Percentiles rank a stretch among this genome's conserved stretches.
Conservation (phyloP, 1,284 basidiomycete genomes). For the Cutaneotrichosporon cyanovorans region DNA sequence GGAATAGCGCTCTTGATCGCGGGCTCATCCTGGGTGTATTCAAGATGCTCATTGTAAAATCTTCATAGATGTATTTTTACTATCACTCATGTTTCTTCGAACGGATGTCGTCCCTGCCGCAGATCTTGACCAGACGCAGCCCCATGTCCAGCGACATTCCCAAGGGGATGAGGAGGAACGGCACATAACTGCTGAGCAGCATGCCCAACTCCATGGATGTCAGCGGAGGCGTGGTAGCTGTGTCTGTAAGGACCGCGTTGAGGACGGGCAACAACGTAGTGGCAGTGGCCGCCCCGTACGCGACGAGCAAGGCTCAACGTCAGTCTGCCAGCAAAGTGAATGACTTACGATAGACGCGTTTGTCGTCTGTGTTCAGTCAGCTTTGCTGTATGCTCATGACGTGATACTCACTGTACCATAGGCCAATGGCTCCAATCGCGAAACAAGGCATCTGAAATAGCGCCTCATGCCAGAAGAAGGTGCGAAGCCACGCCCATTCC, state of each 20-base stretch:
- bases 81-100: no score
- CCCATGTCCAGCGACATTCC: constrained; percentile 66
- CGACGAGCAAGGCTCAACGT: constrained; percentile 52
- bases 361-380: constrained; percentile 25
- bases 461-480: constrained; percentile 40
- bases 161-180: constrained; percentile 65
- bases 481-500: constrained; percentile 35
- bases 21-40: no score
- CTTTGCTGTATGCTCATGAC: background rate
- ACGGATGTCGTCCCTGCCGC: constrained; percentile 1
- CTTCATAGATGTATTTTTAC: no score
- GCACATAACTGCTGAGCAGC: constrained; percentile 64
- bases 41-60: no score
- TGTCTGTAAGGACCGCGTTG: constrained; percentile 52
- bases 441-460: constrained; percentile 72
- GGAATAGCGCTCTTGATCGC: no score
- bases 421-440: constrained; percentile 57
- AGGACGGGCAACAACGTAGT: constrained; percentile 71
- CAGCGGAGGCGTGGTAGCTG: constrained; percentile 21
- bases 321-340: background rate
- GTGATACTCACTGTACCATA: constrained; percentile 55
- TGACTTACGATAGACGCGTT: constrained; percentile 31
- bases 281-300: constrained; percentile 68
- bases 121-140: constrained; percentile 20
- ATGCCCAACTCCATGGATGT: constrained; percentile 46